These are phyloP conservation scores for Singerocomus rubriflavus DNA, from an alignment of 1,284 basidiomycete species.

Conservation along the genomic window DNA sequence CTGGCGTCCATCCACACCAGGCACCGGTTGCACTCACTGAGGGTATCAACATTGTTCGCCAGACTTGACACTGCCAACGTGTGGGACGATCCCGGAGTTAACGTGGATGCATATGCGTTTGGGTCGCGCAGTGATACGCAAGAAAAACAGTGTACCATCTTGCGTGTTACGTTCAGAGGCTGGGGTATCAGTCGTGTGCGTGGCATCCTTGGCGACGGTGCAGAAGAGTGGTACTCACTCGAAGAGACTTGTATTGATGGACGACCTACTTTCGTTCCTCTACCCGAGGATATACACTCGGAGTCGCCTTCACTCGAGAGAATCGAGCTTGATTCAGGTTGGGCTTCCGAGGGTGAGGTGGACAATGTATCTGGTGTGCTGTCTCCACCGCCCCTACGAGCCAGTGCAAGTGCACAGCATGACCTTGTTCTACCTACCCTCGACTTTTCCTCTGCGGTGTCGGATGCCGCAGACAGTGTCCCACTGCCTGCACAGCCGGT, in stretches of 20 bases:
- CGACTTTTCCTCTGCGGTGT: conserved; percentile 51
- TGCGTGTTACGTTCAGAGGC: conserved; percentile 65
- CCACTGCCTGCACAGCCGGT: conserved; percentile 15
- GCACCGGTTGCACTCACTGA: conserved; percentile 54
- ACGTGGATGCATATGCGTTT: conserved; percentile 52
- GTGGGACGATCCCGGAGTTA: conserved; percentile 56
- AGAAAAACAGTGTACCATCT: conserved; percentile 49
- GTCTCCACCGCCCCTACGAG: conserved; percentile 7
- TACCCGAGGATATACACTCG: background rate
- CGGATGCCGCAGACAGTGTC: conserved; percentile 4
- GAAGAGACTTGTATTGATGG: conserved; percentile 45
- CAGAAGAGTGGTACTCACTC: conserved; percentile 67
- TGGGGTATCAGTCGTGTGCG: conserved; percentile 64
- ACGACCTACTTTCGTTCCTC: conserved; percentile 1
- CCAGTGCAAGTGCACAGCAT: conserved; percentile 27
- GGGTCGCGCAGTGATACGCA: conserved; percentile 33
- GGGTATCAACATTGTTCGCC: conserved; percentile 65
- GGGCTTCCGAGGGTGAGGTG: conserved; percentile 6
- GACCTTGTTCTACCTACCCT: conserved; percentile 65
- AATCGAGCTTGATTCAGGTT: conserved; percentile 5
- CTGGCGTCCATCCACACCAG: conserved; percentile 50
- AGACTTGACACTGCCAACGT: conserved; percentile 63
- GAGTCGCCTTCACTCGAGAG: conserved; percentile 3
- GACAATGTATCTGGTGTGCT: conserved; percentile 2
- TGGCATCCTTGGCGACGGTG: conserved; percentile 62